Percentiles rank a stretch among this genome's conserved stretches.
phyloP scores from a whole-genome alignment of 148 eudicot genomes.

The Diospyros lotus region DNA sequence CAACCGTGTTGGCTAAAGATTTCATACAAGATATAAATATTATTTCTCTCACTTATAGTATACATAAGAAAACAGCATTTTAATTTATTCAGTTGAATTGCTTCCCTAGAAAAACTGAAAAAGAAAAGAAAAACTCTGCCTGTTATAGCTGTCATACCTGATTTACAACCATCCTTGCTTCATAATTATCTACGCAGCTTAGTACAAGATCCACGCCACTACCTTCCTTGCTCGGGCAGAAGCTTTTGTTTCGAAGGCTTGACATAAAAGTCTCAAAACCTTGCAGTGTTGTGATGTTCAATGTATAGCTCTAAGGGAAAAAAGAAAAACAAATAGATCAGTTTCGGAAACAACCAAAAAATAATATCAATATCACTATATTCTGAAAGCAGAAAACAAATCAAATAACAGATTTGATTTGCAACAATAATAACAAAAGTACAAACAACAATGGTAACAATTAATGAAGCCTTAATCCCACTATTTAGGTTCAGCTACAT shows the following conservation, averaged over 20 bases:
- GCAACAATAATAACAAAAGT: too few relatives aligned
- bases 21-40: constrained; percentile 1
- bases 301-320: constrained; percentile 68
- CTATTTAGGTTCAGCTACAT: too few relatives aligned
- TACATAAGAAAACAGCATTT: neutral
- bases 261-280: constrained; percentile 90
- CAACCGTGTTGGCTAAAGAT: constrained; percentile 8
- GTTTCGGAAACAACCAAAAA: constrained; percentile 1
- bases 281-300: constrained; percentile 89
- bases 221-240: constrained; percentile 62
- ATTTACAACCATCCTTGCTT: constrained; percentile 99
- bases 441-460: too few relatives aligned
- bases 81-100: neutral
- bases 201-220: constrained; percentile 93
- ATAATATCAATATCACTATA: neutral
- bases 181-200: constrained; percentile 97
- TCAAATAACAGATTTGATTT: neutral
- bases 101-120: neutral
- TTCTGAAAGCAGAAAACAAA: neutral
- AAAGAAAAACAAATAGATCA: constrained; percentile 16
- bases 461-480: too few relatives aligned
- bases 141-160: constrained; percentile 45
- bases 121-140: neutral
- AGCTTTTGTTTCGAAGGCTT: constrained; percentile 74
- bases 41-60: neutral